Percentiles rank a stretch among this genome's conserved stretches.
Conservation (phyloP, 2,329 filamentous ascomycete species). For the Paramyrothecium sp. region DNA sequence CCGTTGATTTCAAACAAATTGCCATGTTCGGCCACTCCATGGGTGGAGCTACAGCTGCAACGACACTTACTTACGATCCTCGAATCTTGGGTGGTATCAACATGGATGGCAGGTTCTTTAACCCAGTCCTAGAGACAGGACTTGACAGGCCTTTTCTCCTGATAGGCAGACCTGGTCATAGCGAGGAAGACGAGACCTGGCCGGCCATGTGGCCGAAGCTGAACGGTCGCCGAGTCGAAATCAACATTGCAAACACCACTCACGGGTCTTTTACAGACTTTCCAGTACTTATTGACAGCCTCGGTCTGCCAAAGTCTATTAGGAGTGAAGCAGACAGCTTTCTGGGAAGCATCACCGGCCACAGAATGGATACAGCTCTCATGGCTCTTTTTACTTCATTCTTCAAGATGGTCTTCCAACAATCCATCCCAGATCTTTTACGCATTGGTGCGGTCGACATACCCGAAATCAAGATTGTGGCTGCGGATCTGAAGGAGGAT, state of each 20-base stretch:
- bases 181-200: slow-evolving; percentile 28
- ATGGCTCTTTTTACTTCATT: too few species aligned
- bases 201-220: slow-evolving; percentile 23
- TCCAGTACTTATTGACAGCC: slow-evolving; percentile 19
- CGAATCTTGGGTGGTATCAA: slow-evolving; percentile 35
- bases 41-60: slow-evolving; percentile 34
- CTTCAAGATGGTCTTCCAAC: too few species aligned
- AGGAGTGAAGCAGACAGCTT: slow-evolving; percentile 5
- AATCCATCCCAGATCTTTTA: too few species aligned
- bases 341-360: slow-evolving; percentile 10
- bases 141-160: slow-evolving; percentile 27
- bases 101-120: slow-evolving; percentile 36
- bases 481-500: too few species aligned
- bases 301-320: slow-evolving; percentile 15
- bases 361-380: not conserved
- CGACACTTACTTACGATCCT: slow-evolving; percentile 24
- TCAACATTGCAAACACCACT: slow-evolving; percentile 18
- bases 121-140: slow-evolving; percentile 23
- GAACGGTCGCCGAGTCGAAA: slow-evolving; percentile 19
- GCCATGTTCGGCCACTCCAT: slow-evolving; percentile 38
- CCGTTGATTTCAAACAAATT: slow-evolving; percentile 22
- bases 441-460: too few species aligned
- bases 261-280: slow-evolving; percentile 31
- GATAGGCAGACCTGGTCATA: slow-evolving; percentile 26
- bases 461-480: too few species aligned